phyloP scores from a whole-genome alignment of 352 stramenopile species.

The Lagenidium sp. region DNA sequence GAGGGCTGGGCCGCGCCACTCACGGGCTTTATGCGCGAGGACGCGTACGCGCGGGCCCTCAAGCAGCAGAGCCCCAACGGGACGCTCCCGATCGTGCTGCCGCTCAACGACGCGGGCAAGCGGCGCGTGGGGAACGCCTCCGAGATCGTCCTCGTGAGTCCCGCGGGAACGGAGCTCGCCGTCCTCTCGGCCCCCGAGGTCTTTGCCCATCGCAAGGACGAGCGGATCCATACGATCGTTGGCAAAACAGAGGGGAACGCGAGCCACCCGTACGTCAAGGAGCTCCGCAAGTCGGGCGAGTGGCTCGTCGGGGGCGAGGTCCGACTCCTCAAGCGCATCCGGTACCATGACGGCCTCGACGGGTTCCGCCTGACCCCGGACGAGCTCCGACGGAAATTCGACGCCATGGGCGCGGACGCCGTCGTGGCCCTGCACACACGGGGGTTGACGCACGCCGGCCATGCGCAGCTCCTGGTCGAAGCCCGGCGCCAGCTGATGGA shows the following conservation, averaged over 20 bases:
- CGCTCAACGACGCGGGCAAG: conserved; percentile 92
- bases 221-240: conserved; percentile 96
- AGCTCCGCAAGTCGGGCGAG: conserved; percentile 93
- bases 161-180: conserved; percentile 91
- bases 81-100: conserved; percentile 96
- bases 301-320: conserved; percentile 96
- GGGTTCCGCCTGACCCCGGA: conserved; percentile 92
- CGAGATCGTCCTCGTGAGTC: conserved; percentile 90
- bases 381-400: conserved; percentile 92
- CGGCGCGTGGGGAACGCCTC: conserved; percentile 64
- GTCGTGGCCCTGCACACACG: conserved; percentile 98
- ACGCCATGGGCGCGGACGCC: conserved; percentile 92
- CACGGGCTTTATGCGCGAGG: conserved; percentile 97
- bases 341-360: conserved; percentile 97
- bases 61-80: conserved; percentile 90
- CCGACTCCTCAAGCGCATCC: conserved; percentile 92
- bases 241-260: conserved; percentile 94
- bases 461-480: conserved; percentile 97
- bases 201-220: conserved; percentile 96
- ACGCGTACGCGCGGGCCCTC: conserved; percentile 93
- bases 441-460: conserved; percentile 96
- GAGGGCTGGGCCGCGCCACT: conserved; percentile 96
- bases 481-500: conserved; percentile 91
- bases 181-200: conserved; percentile 94
- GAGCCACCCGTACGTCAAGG: conserved; percentile 94